These are phyloP conservation scores for Coffea canephora DNA, from an alignment of 257 asterid genomes.

Conservation along the genomic window DNA sequence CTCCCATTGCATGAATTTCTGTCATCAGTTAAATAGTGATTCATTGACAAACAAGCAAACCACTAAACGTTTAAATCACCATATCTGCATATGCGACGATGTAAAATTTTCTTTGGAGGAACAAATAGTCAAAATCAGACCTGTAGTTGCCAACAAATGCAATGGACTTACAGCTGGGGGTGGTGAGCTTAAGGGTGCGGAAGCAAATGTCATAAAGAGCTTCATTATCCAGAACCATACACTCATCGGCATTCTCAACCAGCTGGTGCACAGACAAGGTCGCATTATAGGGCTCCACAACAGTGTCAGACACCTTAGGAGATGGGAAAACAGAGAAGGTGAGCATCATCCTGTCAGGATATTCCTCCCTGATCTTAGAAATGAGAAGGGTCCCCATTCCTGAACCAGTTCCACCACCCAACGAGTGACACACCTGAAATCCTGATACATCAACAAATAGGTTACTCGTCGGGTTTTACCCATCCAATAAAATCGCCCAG, in stretches of 20 bases:
- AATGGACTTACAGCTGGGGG: conserved; percentile 61
- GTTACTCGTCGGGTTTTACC: background rate
- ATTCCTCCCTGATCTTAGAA: conserved; percentile 77
- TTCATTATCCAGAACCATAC: conserved; percentile 79
- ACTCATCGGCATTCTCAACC: conserved; percentile 79
- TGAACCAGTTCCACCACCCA: conserved; percentile 91
- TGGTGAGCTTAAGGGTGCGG: conserved; percentile 69
- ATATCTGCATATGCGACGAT: background rate
- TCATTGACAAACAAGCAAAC: too few relatives aligned
- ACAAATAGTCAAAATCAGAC: background rate
- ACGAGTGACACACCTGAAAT: conserved; percentile 73
- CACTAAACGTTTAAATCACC: background rate
- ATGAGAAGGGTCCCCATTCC: conserved; percentile 85
- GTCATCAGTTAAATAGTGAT: background rate
- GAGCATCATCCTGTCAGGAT: conserved; percentile 85
- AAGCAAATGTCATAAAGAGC: conserved; percentile 71
- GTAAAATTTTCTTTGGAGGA: background rate
- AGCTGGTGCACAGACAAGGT: conserved; percentile 80
- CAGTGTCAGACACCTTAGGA: conserved; percentile 77
- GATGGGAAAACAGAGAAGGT: conserved; percentile 83
- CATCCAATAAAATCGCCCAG: background rate
- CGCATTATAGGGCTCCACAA: conserved; percentile 79
- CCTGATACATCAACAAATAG: conserved; percentile 34
- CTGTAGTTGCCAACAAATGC: background rate
- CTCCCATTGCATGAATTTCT: background rate